Evolutionary conservation across 306 rosid genomes (phyloP), one percentile per base, ranked within the genome.

Genomic region (Sophora flavescens): DNA sequence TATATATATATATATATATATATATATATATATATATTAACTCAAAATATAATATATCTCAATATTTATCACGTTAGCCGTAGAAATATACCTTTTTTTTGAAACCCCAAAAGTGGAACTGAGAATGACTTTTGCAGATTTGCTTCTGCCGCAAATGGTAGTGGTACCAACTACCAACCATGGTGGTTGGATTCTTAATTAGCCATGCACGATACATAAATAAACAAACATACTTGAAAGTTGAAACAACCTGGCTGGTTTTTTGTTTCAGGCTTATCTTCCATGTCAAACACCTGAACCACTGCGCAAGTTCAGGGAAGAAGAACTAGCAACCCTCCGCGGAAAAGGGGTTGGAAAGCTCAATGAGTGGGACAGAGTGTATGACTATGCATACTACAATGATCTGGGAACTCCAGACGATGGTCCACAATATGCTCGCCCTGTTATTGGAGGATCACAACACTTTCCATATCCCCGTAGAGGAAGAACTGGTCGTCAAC

Each of bases 281-380:
- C 99, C 99, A 8, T 17, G 80, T 70, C 22, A 88, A 82, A 95
- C 97, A 38, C 97, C 97, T 0, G 84, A 77, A 82, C 54, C 85
- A 38, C 72, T 95, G 52, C 80, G 79, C 16, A 87, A 86, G 66
- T 84, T 87, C 13, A 84, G 97, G 68, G 88, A 87, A 83, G 88
- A 89, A 81, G 99, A 95, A 75, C 85, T 95, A 0, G 74, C 2
- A 11, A 83, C 72, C 54, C 96, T 91, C 9, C 85, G 93, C 0
- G 99, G 99, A 38, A 82, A 83, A 35, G 91, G 93, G 12, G 35
- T 41, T 0, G 91, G 92, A 6, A 84, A 87, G 83, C 96, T 91
- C 11, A 75, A 86, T 76, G 97, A 95, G 32, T 95, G 99, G 99
- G 99, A 92, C 75, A 87, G 99, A 87, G 93, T 95, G 6, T 95